Percentiles rank a stretch among this genome's conserved stretches.
Evolutionary conservation across 306 rosid species (phyloP).

Genomic region (Acacia melanoxylon): DNA sequence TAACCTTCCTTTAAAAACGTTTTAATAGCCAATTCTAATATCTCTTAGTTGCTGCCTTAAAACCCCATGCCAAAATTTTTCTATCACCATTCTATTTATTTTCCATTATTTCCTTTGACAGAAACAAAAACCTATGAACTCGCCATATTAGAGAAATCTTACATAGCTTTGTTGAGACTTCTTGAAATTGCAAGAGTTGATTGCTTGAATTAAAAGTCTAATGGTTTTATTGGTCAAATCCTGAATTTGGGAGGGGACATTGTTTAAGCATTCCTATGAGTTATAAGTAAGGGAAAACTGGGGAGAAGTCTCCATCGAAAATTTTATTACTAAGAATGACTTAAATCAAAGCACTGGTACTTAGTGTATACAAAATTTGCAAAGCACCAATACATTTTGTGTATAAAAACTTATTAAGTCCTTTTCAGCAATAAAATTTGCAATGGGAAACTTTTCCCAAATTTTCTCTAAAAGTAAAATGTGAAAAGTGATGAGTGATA

Average conservation of each 20-base stretch:
- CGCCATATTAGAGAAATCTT: background rate
- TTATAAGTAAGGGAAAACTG: too few relatives aligned
- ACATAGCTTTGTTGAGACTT: conserved; percentile 3
- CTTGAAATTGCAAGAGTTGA: background rate
- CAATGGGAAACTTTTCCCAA: too few relatives aligned
- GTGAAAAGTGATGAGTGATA: background rate
- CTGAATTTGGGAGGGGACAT: background rate
- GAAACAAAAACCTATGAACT: background rate
- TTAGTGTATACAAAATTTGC: too few relatives aligned
- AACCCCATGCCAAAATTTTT: background rate
- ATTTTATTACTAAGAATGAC: too few relatives aligned
- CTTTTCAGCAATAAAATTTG: too few relatives aligned
- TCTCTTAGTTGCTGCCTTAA: conserved; percentile 11
- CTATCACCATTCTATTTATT: background rate
- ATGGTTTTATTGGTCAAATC: background rate
- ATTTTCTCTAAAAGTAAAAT: background rate
- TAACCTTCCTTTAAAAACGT: conserved; percentile 16
- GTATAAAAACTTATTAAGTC: too few relatives aligned
- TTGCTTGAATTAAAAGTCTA: background rate
- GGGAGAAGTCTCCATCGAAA: too few relatives aligned
- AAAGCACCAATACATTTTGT: too few relatives aligned
- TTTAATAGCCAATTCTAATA: background rate
- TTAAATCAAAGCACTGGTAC: too few relatives aligned
- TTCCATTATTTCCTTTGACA: background rate
- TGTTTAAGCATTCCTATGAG: background rate